These are phyloP conservation scores for Echinosophora koreensis DNA, from an alignment of 306 rosid genomes.

Conservation along the genomic window DNA sequence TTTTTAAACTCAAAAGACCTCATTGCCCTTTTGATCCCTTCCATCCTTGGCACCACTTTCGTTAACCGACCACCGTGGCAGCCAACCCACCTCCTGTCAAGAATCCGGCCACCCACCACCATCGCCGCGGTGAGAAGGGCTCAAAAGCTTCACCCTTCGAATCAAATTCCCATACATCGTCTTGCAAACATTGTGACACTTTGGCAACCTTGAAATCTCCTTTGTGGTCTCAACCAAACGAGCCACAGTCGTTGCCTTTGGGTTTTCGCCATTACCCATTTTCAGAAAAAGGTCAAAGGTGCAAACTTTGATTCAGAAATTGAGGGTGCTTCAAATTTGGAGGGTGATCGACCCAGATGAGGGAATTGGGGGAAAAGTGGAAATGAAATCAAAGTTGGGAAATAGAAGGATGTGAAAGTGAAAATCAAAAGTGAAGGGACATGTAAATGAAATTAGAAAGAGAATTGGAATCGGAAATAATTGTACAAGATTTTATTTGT, in stretches of 20 bases:
- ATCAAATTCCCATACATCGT: conserved; percentile 75
- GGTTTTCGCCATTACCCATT: conserved; percentile 65
- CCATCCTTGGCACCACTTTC: too few species aligned
- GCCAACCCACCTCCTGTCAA: too few species aligned
- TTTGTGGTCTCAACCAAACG: conserved; percentile 67
- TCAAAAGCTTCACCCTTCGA: conserved; percentile 82
- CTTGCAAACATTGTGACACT: conserved; percentile 74
- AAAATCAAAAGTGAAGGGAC: not conserved
- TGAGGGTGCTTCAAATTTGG: conserved; percentile 29
- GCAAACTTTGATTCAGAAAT: conserved; percentile 38
- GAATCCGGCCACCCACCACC: too few species aligned
- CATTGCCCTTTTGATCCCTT: too few species aligned
- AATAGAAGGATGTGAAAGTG: not conserved
- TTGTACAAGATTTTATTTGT: not conserved
- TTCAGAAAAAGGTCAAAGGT: conserved; percentile 46
- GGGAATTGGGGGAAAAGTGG: conserved; percentile 15
- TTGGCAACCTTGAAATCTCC: conserved; percentile 73
- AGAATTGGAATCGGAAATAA: not conserved
- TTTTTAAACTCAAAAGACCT: too few species aligned
- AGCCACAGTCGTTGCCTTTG: conserved; percentile 51
- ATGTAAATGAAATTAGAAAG: not conserved
- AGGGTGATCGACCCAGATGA: conserved; percentile 46
- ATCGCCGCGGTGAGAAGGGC: too few species aligned
- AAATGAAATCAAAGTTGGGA: conserved; percentile 22
- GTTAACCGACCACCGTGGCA: too few species aligned